Base-by-base conservation (phyloP, 108 stramenopile genomes). In the Stephanodiscus triporus region DNA sequence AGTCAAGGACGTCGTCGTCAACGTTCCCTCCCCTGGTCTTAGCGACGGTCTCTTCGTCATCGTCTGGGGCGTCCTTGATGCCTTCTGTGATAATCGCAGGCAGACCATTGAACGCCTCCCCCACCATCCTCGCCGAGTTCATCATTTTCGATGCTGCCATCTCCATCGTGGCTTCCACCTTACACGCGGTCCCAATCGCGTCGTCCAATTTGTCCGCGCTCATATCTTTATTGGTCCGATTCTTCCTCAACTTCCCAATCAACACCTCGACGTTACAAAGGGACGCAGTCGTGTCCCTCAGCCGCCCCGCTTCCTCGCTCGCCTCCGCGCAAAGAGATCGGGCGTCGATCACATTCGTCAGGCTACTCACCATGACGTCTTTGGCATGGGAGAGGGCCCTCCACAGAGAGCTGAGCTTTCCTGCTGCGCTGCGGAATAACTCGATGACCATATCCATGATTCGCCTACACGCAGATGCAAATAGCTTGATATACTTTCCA, bases 361-460 rank as follows among this genome's bases (percentile, higher is more conserved):
- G 49, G 32, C 81, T 76, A 20, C 85, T 84, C n/a, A 66, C 24
- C 80, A 87, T 80, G 32, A 58, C 73, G 50, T 87, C 87, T 63
- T 87, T 87, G 45, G 87, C 84, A 59, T 70, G 68, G 9, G 84
- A 77, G 14, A 87, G 65, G 10, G 81, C 84, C 24, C 70, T 62
- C 87, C 87, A 87, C 9, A 87, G 20, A 8, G 54, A 20, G 34
- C 82, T 79, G 19, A 87, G 47, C 40, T 80, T 79, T 22, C 71
- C 79, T 13, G 87, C 65, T 2, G 76, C 75, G 9, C 56, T 51
- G 22, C 81, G 26, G 45, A 85, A 87, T 27, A 87, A 61, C 7
- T 67, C 47, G 53, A 87, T 69, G 26, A 87, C 24, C 23, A 74
- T 65, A 0, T 81, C 55, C 63, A 87, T 85, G 19, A 87, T 47